phyloP scores from a whole-genome alignment of 2,329 filamentous ascomycete genomes.

The Penicillium hesseltinei region DNA sequence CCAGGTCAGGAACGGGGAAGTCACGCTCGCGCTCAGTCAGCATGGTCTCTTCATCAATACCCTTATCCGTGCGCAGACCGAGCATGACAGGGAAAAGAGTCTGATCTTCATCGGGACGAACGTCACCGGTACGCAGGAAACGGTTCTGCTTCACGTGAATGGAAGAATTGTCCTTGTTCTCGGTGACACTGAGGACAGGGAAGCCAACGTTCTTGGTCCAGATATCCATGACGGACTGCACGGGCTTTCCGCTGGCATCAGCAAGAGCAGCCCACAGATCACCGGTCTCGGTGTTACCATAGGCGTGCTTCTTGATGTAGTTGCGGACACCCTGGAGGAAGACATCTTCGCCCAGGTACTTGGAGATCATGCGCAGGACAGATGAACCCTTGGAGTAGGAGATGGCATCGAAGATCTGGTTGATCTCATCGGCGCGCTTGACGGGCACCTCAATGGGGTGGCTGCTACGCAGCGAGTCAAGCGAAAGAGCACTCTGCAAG shows the following conservation, averaged over 20 bases:
- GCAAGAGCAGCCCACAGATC: conserved; percentile 88
- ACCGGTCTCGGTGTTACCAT: conserved; percentile 86
- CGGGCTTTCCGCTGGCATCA: conserved; percentile 85
- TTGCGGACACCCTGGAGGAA: conserved; percentile 89
- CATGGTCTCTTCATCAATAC: conserved; percentile 73
- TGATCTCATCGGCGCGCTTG: conserved; percentile 92
- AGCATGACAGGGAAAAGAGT: conserved; percentile 88
- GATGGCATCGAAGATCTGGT: conserved; percentile 97
- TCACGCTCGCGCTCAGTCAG: conserved; percentile 69
- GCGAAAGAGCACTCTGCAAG: conserved; percentile 78
- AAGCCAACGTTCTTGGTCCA: conserved; percentile 98
- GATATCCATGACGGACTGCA: conserved; percentile 86
- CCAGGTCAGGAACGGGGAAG: conserved; percentile 73
- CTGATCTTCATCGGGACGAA: conserved; percentile 87
- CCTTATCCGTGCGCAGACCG: conserved; percentile 78
- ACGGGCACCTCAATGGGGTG: conserved; percentile 96
- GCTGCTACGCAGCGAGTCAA: conserved; percentile 90
- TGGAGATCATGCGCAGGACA: conserved; percentile 95
- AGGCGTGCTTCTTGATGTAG: conserved; percentile 96
- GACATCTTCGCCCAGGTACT: conserved; percentile 84
- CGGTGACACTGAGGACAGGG: conserved; percentile 83
- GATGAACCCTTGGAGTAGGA: conserved; percentile 97
- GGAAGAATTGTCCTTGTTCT: conserved; percentile 65
- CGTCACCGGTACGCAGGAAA: conserved; percentile 87
- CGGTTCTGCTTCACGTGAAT: conserved; percentile 93